Percentiles rank a stretch among this genome's conserved stretches.
Conservation (phyloP, 129 eudicot genomes). For the Arctium minus region DNA sequence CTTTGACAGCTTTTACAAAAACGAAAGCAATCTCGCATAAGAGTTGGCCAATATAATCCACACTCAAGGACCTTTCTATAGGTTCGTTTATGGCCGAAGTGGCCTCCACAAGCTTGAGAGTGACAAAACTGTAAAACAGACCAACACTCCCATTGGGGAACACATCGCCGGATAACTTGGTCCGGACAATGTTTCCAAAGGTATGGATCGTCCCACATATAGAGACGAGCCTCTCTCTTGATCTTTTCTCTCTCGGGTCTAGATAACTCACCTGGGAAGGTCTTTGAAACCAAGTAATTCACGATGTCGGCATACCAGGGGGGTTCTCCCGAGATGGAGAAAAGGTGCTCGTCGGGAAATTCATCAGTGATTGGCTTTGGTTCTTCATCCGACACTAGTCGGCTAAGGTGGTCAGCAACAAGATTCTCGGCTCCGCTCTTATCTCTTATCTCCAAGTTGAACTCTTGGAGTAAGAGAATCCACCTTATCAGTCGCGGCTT, state of each 20-base stretch:
- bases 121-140: constrained; percentile 13
- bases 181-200: background rate
- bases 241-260: too few relatives aligned
- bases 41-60: constrained; percentile 14
- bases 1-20: background rate
- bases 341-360: background rate
- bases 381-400: background rate
- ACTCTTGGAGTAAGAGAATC: constrained; percentile 2
- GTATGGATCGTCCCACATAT: background rate
- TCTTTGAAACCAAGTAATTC: background rate
- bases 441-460: background rate
- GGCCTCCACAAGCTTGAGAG: constrained; percentile 20
- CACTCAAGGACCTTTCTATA: background rate
- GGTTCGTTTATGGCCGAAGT: constrained; percentile 8
- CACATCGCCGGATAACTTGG: constrained; percentile 13
- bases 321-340: background rate
- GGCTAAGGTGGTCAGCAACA: background rate
- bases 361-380: background rate
- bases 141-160: background rate
- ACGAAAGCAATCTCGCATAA: background rate
- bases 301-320: background rate
- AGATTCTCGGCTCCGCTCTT: background rate
- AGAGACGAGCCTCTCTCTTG: background rate
- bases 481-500: constrained; percentile 8
- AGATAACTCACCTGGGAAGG: background rate